Percentiles rank a stretch among this genome's conserved stretches.
Conservation (phyloP, 2,329 filamentous ascomycete genomes). For the Colletotrichum spaethianum region DNA sequence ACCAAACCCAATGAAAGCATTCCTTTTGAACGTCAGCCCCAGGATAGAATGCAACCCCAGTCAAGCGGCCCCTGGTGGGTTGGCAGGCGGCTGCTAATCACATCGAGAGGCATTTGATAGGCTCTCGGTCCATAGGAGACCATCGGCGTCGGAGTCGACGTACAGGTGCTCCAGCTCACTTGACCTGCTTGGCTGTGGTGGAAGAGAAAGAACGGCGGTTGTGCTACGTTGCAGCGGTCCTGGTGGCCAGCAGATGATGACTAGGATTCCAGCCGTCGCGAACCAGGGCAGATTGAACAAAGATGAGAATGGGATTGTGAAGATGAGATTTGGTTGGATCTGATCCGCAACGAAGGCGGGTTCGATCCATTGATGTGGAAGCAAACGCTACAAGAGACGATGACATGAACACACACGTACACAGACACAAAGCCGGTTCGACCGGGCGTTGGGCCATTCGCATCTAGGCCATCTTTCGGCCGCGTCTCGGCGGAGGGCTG, state of each 20-base stretch:
- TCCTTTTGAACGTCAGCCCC: slow-evolving; percentile 37
- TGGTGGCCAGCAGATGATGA: neutral
- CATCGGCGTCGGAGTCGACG: slow-evolving; percentile 42
- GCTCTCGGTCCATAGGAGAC: slow-evolving; percentile 39
- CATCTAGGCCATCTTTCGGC: slow-evolving; percentile 38
- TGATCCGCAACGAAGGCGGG: slow-evolving; percentile 8
- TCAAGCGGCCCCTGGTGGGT: slow-evolving; percentile 12
- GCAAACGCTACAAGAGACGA: slow-evolving; percentile 24
- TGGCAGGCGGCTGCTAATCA: slow-evolving; percentile 29
- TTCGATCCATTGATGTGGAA: slow-evolving; percentile 11
- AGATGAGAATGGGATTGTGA: slow-evolving; percentile 23
- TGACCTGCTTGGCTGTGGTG: slow-evolving; percentile 41
- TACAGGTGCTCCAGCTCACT: slow-evolving; percentile 51
- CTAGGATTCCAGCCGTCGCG: neutral
- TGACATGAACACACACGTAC: slow-evolving; percentile 17
- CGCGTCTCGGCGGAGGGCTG: neutral
- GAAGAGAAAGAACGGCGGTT: slow-evolving; percentile 6
- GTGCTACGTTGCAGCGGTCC: slow-evolving; percentile 1
- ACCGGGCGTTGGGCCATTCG: slow-evolving; percentile 45
- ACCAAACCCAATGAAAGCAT: slow-evolving; percentile 20
- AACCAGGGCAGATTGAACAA: neutral
- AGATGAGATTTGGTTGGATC: slow-evolving; percentile 17
- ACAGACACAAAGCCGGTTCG: slow-evolving; percentile 49
- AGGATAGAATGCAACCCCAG: slow-evolving; percentile 27
- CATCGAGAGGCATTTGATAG: slow-evolving; percentile 37